Conservation (phyloP, 768 basidiomycete species). For the Boletus rubropictus region DNA sequence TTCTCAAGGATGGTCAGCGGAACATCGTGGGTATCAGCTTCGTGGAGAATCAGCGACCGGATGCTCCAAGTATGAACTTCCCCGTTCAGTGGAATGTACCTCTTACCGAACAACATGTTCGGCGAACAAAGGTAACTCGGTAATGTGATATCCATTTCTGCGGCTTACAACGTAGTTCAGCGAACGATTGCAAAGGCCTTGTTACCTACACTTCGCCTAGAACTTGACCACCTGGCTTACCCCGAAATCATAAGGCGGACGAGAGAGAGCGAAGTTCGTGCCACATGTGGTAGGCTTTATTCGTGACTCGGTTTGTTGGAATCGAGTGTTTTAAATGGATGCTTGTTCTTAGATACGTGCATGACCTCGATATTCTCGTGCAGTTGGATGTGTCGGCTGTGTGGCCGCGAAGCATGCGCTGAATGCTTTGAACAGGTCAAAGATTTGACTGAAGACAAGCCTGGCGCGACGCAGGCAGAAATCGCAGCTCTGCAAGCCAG, state of each 20-base stretch:
- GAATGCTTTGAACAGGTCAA: conserved; percentile 73
- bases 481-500: conserved; percentile 44
- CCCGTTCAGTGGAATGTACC: conserved; percentile 63
- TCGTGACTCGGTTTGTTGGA: conserved; percentile 1
- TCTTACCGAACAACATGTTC: conserved; percentile 45
- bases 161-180: conserved; percentile 34
- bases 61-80: conserved; percentile 53
- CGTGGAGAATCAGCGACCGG: conserved; percentile 54
- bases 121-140: conserved; percentile 52
- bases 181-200: conserved; percentile 62
- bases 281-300: conserved; percentile 66
- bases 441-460: conserved; percentile 52
- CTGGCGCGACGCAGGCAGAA: conserved; percentile 43
- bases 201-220: conserved; percentile 58
- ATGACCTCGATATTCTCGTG: conserved; percentile 89
- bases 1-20: conserved; percentile 56
- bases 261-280: conserved; percentile 76
- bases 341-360: conserved; percentile 66
- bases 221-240: conserved; percentile 54
- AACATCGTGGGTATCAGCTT: conserved; percentile 66
- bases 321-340: conserved; percentile 7
- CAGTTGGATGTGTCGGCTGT: conserved; percentile 86
- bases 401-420: conserved; percentile 84
- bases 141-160: conserved; percentile 1
- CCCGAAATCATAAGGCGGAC: conserved; percentile 63